Conservation (phyloP, 2,329 filamentous ascomycete genomes). For the Neopestalotiopsis rosae region DNA sequence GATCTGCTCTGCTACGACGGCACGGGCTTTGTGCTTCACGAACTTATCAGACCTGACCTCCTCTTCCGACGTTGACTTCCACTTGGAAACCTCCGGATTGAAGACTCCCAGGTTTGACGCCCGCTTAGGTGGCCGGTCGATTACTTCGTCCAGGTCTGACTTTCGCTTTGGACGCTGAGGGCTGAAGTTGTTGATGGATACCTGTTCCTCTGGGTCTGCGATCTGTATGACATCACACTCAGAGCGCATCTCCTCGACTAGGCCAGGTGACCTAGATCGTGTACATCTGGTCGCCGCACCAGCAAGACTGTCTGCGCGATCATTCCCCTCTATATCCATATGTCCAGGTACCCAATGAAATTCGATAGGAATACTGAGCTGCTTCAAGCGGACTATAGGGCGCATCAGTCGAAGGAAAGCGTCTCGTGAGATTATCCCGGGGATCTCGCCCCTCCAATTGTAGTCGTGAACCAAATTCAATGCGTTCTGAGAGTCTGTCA, state of each 20-base stretch:
- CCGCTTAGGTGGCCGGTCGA: too few species aligned
- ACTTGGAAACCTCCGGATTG: too few species aligned
- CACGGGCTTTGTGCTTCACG: too few species aligned
- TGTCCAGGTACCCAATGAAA: constrained; percentile 13
- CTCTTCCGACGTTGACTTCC: too few species aligned
- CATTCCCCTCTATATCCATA: neutral
- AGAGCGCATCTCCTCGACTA: neutral
- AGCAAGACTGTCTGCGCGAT: neutral
- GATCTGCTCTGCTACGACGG: too few species aligned
- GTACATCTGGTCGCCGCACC: neutral
- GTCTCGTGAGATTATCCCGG: neutral
- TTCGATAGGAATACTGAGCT: neutral
- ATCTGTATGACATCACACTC: neutral
- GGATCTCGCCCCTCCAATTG: neutral
- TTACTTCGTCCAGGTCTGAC: too few species aligned
- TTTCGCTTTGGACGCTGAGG: too few species aligned
- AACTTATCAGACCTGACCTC: too few species aligned
- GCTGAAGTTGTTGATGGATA: too few species aligned
- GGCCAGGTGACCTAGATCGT: neutral
- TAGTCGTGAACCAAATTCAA: neutral
- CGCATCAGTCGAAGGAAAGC: neutral
- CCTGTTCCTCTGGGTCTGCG: too few species aligned
- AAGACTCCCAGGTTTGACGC: too few species aligned
- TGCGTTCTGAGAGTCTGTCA: neutral
- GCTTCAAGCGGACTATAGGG: neutral